Percentiles rank a stretch among this genome's conserved stretches.
Conservation (phyloP, 108 stramenopile species). For the Epithemia pelagica region DNA sequence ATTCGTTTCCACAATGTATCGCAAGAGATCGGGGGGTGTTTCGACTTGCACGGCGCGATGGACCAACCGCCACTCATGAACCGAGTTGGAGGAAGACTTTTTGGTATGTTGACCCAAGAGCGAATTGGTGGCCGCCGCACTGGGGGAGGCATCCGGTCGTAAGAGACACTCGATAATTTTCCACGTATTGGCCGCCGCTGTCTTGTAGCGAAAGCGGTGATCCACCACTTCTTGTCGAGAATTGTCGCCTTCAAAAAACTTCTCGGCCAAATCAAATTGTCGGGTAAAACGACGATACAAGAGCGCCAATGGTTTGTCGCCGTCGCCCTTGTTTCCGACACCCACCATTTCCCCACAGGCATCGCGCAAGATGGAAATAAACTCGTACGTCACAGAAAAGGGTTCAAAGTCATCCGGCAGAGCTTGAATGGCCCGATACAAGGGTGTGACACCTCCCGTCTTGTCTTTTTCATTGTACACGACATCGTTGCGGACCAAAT, state of each 20-base stretch:
- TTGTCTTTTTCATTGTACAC: conserved; percentile 18
- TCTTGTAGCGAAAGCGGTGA: conserved; percentile 67
- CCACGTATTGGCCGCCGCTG: conserved; percentile 78
- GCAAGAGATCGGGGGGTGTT: conserved; percentile 70
- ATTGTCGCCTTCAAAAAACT: conserved; percentile 85
- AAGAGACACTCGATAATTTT: conserved; percentile 70
- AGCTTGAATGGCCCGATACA: conserved; percentile 54
- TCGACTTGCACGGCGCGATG: conserved; percentile 74
- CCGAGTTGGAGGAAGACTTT: background rate
- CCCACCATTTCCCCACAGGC: conserved; percentile 11
- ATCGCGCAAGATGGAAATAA: conserved; percentile 18
- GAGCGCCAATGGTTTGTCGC: conserved; percentile 69
- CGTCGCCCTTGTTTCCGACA: conserved; percentile 33
- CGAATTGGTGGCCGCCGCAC: background rate
- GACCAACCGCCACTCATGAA: conserved; percentile 43
- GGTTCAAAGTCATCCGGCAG: conserved; percentile 67
- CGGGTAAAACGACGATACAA: conserved; percentile 75
- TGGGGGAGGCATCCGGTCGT: conserved; percentile 8
- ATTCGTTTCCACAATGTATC: conserved; percentile 83
- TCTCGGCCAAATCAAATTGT: conserved; percentile 80
- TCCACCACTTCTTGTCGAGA: conserved; percentile 66
- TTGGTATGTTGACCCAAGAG: background rate
- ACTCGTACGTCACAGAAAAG: conserved; percentile 55
- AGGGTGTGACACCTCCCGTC: conserved; percentile 26
- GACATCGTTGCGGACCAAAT: conserved; percentile 29